Conservation (phyloP, 164 flowering plant genomes). For the Chimonanthus salicifolius region DNA sequence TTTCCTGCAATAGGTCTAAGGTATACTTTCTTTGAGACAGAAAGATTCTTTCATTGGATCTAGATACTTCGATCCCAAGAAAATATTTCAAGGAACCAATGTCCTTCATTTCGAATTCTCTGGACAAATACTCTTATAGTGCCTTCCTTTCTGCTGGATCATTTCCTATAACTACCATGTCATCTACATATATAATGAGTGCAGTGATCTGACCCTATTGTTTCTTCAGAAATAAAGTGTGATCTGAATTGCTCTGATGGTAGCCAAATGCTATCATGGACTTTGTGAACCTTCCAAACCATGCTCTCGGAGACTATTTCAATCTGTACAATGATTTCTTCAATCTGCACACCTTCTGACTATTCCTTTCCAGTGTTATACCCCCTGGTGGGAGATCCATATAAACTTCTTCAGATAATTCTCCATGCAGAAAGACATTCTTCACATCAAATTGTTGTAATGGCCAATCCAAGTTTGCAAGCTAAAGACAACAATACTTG, state of each 20-base stretch:
- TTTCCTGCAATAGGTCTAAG: not conserved
- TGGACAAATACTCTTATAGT: not conserved
- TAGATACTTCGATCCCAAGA: too few relatives aligned
- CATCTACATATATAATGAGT: not conserved
- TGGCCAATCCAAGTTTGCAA: too few relatives aligned
- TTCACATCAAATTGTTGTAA: too few relatives aligned
- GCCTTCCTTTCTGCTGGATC: not conserved
- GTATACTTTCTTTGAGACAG: slow-evolving; percentile 1
- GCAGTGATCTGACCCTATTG: not conserved
- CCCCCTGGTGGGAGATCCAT: too few relatives aligned
- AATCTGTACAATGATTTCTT: too few relatives aligned
- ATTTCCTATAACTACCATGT: not conserved
- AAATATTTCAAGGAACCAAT: not conserved
- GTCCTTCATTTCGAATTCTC: not conserved
- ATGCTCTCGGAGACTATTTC: not conserved
- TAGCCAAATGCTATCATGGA: not conserved
- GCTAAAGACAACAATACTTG: too few relatives aligned
- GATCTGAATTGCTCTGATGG: slow-evolving; percentile 3
- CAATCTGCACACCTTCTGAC: too few relatives aligned
- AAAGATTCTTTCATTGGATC: not conserved
- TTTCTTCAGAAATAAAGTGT: not conserved
- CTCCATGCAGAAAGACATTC: too few relatives aligned
- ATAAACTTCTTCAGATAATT: too few relatives aligned
- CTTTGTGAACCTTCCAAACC: not conserved
- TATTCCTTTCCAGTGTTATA: too few relatives aligned